Percentiles rank a stretch among this genome's conserved stretches.
phyloP scores from a whole-genome alignment of 2,329 filamentous ascomycete species.

The Zelopaecilomyces penicillatus region DNA sequence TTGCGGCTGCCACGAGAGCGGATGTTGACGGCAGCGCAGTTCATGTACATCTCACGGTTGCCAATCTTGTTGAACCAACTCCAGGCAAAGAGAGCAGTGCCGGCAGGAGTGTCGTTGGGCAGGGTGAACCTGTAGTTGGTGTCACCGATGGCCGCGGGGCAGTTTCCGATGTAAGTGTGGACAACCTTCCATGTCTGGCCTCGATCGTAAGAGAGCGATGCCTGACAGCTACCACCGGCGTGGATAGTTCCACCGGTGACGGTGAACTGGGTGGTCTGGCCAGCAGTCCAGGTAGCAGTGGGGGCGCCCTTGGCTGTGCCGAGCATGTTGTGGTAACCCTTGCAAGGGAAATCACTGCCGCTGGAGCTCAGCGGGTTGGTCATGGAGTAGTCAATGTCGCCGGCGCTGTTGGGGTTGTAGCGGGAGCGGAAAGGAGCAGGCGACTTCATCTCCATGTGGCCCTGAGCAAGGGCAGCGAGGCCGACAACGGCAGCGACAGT shows the following conservation, averaged over 20 bases:
- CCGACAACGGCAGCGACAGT: constrained; percentile 33
- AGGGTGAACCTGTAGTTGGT: constrained; percentile 57
- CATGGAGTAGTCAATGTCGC: constrained; percentile 61
- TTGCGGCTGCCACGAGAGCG: constrained; percentile 24
- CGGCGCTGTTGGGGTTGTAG: constrained; percentile 36
- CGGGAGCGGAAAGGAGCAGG: constrained; percentile 47
- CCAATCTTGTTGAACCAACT: constrained; percentile 69
- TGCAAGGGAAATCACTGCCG: constrained; percentile 68
- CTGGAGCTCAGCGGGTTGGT: constrained; percentile 53
- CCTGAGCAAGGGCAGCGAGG: constrained; percentile 34
- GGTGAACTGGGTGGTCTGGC: constrained; percentile 53
- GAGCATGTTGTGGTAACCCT: constrained; percentile 48
- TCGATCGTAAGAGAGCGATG: constrained; percentile 64
- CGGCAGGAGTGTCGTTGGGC: constrained; percentile 50
- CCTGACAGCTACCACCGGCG: constrained; percentile 67
- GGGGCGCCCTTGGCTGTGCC: constrained; percentile 41
- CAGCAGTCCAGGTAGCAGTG: constrained; percentile 54
- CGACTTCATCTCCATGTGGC: constrained; percentile 48
- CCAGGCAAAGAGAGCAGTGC: constrained; percentile 64
- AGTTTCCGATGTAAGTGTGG: constrained; percentile 47
- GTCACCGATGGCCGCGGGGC: constrained; percentile 32
- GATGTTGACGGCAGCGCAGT: constrained; percentile 66
- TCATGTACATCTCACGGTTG: constrained; percentile 83
- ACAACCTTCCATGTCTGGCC: constrained; percentile 63
- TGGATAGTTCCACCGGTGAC: constrained; percentile 56